These are phyloP conservation scores for Austroboletus eburneus DNA, from an alignment of 768 basidiomycete genomes.

Conservation along the genomic window DNA sequence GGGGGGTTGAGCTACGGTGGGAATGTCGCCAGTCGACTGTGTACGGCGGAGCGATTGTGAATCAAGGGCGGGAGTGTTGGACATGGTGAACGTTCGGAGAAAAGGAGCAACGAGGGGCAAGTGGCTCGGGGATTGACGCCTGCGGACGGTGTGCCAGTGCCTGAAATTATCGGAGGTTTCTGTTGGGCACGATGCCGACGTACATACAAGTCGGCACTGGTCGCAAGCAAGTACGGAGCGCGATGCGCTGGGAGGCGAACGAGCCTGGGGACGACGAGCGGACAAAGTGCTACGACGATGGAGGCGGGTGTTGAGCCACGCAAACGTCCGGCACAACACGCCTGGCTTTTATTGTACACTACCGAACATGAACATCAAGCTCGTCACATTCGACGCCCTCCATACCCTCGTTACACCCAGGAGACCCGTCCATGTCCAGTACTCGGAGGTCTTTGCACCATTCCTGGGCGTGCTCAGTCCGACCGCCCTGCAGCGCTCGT, in stretches of 20 bases:
- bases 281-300: slow-evolving; percentile 13
- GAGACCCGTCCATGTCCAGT: slow-evolving; percentile 60
- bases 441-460: slow-evolving; percentile 58
- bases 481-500: slow-evolving; percentile 48
- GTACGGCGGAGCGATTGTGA: slow-evolving; percentile 33
- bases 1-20: slow-evolving; percentile 19
- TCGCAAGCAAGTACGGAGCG: slow-evolving; percentile 12
- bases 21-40: slow-evolving; percentile 34
- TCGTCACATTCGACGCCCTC: slow-evolving; percentile 77
- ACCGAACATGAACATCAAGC: slow-evolving; percentile 31
- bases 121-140: slow-evolving; percentile 24
- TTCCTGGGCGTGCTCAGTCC: slow-evolving; percentile 61
- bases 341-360: neutral
- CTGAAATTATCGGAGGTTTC: slow-evolving; percentile 9
- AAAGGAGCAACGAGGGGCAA: slow-evolving; percentile 10
- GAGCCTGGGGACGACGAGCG: neutral
- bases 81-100: slow-evolving; percentile 26
- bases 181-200: slow-evolving; percentile 13
- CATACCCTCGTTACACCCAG: slow-evolving; percentile 73
- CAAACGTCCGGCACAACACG: neutral
- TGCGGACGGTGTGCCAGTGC: slow-evolving; percentile 26
- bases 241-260: neutral
- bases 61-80: slow-evolving; percentile 24
- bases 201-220: slow-evolving; percentile 17
- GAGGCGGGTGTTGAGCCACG: slow-evolving; percentile 6